phyloP scores from a whole-genome alignment of 2,329 filamentous ascomycete species.

The Cladosporium sp. region DNA sequence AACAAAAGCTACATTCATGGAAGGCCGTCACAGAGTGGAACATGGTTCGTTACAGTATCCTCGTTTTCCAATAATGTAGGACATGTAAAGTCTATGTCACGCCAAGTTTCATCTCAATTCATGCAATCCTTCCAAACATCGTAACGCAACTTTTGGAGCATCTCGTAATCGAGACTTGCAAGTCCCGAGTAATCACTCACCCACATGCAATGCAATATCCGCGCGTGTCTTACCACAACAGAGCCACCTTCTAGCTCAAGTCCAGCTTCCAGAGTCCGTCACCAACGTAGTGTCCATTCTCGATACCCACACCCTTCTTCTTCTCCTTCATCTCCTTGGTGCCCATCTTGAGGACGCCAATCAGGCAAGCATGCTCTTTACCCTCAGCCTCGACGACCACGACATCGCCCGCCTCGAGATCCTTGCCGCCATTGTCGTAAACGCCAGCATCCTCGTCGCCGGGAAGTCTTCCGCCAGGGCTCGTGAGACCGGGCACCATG shows the following conservation, averaged over 20 bases:
- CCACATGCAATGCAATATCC: not conserved
- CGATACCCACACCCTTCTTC: conserved; percentile 90
- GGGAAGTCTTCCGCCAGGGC: conserved; percentile 74
- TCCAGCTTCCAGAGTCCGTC: conserved; percentile 85
- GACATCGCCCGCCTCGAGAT: conserved; percentile 74
- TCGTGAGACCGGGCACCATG: conserved; percentile 93
- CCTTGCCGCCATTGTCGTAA: conserved; percentile 54
- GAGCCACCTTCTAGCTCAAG: conserved; percentile 40
- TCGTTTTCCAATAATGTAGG: too few species aligned
- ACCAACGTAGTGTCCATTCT: conserved; percentile 88
- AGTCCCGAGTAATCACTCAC: not conserved
- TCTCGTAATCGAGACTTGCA: not conserved
- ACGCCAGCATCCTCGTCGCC: conserved; percentile 40
- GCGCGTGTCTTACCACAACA: not conserved
- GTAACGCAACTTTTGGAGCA: not conserved
- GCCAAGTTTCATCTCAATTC: not conserved
- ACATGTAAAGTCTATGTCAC: too few species aligned
- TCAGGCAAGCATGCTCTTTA: conserved; percentile 84
- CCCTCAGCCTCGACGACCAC: conserved; percentile 91
- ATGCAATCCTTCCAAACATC: not conserved
- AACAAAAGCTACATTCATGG: too few species aligned
- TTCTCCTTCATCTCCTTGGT: conserved; percentile 91
- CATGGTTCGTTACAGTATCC: too few species aligned
- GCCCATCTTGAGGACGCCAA: conserved; percentile 77
- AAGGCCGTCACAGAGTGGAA: too few species aligned